Base-by-base conservation (phyloP, 192 early-diverging fungal species). In the Ramicandelaber brevisporus region DNA sequence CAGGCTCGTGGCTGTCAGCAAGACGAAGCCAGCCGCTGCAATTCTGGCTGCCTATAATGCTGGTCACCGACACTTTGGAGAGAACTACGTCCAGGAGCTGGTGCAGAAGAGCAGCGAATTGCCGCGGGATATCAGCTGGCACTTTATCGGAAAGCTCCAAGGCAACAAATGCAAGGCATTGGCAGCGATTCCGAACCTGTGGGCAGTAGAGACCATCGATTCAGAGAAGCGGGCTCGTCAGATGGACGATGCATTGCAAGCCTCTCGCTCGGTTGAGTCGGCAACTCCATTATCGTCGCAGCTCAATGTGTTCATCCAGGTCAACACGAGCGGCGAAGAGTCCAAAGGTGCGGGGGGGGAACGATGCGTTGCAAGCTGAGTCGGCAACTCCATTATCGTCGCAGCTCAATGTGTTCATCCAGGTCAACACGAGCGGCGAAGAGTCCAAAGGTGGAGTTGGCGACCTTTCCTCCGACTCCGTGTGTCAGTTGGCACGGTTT, bases 11-110 rank as follows among this genome's bases (percentile, higher is more conserved):
- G 88, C 92, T 0, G 84, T 98, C 19, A 82, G 74, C 52, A 98
- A 98, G 48, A 70, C 68, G 21, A 93, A 92, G 52, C 81, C 88
- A 9, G 57, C 53, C 9, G 62, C 63, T 3, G 86, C 83, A 50
- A 61, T 97, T 18, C 23, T 58, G 37, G 59, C 55, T 0, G 76
- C 74, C 3, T 85, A 93, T 41, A 59, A 70, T 18, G 29, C 40
- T n/a, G 79, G 81, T 0, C 92, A 97, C 21, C 61, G 75, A 12
- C 83, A 97, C 36, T 97, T 93, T 57, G 92, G 92, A 37, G 92
- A 97, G 30, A 97, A 97, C 47, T 82, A 82, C 34, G 70, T 90
- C 5, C 92, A 97, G 50, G 92, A 97, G 41, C 61, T 97, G 2
- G 69, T 76, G 18, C 82, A 85, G 10, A 97, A 97, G 48, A 74